Evolutionary conservation across 2,329 filamentous ascomycete species (phyloP).

Genomic region (Microdochium bolleyi): DNA sequence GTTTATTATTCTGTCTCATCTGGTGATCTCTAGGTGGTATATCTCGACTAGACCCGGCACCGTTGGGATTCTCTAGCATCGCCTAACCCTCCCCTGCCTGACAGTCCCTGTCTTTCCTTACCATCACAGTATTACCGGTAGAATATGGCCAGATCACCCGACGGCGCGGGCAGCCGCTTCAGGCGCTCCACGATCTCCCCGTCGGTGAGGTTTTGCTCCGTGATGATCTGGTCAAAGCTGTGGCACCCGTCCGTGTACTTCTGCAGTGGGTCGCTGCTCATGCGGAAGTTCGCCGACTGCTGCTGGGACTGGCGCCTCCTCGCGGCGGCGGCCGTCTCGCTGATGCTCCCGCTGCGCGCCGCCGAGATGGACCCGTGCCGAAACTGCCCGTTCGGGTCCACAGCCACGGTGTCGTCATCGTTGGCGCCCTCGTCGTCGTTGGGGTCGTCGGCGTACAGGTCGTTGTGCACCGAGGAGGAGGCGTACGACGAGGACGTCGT

Average conservation of each 20-base stretch:
- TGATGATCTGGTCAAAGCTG: conserved; percentile 76
- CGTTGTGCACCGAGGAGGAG: conserved; percentile 2
- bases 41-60: too few species aligned
- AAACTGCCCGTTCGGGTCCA: conserved; percentile 1
- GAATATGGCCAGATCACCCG: conserved; percentile 45
- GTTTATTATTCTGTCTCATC: too few species aligned
- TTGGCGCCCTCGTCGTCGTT: not conserved
- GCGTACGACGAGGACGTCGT: conserved; percentile 17
- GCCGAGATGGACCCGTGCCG: not conserved
- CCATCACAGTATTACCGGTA: conserved; percentile 32
- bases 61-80: too few species aligned
- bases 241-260: conserved; percentile 68
- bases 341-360: not conserved
- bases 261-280: conserved; percentile 31
- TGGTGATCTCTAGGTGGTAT: too few species aligned
- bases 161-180: conserved; percentile 44
- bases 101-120: not conserved
- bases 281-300: not conserved
- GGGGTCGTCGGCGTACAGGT: conserved; percentile 1
- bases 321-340: conserved; percentile 2
- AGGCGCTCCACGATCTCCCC: conserved; percentile 62
- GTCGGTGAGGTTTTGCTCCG: conserved; percentile 64
- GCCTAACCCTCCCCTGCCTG: too few species aligned
- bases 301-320: conserved; percentile 12
- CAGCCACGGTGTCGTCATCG: conserved; percentile 1